Conservation (phyloP, 768 basidiomycete species). For the Xerocomellus chrysenteron region DNA sequence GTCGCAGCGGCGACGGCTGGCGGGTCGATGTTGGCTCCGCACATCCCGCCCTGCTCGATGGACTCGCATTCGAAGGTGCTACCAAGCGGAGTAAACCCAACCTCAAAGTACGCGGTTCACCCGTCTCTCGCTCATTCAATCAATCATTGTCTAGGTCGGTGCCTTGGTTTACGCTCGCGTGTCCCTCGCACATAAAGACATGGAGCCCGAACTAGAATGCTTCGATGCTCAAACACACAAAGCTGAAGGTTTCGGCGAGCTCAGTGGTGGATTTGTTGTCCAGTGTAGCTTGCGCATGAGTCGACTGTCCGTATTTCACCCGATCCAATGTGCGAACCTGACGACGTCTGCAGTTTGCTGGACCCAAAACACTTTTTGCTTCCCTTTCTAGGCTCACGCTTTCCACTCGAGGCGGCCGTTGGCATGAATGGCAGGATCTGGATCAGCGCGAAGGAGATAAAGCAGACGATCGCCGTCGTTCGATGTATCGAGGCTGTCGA, state of each 20-base stretch:
- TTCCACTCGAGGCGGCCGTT: constrained; percentile 85
- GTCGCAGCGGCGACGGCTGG: constrained; percentile 84
- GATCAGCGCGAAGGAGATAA: constrained; percentile 73
- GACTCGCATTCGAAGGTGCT: constrained; percentile 92
- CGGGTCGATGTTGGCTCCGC: constrained; percentile 93
- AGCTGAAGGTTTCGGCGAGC: constrained; percentile 89
- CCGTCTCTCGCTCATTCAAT: constrained; percentile 1
- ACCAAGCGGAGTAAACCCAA: constrained; percentile 93
- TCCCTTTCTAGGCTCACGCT: constrained; percentile 72
- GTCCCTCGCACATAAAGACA: constrained; percentile 92
- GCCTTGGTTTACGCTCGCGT: constrained; percentile 89
- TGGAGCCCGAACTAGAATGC: constrained; percentile 98
- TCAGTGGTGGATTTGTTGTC: constrained; percentile 85
- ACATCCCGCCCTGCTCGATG: constrained; percentile 82
- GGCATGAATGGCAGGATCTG: constrained; percentile 93
- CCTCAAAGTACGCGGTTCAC: constrained; percentile 62
- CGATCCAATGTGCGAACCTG: constrained; percentile 4
- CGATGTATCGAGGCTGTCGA: constrained; percentile 84
- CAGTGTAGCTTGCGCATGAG: constrained; percentile 83
- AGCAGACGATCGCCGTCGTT: constrained; percentile 70
- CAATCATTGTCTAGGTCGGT: constrained; percentile 62
- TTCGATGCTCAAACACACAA: constrained; percentile 93
- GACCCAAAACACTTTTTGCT: constrained; percentile 82
- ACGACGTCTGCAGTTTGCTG: constrained; percentile 54
- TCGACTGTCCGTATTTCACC: constrained; percentile 60